Percentiles rank a stretch among this genome's conserved stretches.
Conservation (phyloP, 2,329 filamentous ascomycete genomes). For the Berkeleyomyces rouxiae region DNA sequence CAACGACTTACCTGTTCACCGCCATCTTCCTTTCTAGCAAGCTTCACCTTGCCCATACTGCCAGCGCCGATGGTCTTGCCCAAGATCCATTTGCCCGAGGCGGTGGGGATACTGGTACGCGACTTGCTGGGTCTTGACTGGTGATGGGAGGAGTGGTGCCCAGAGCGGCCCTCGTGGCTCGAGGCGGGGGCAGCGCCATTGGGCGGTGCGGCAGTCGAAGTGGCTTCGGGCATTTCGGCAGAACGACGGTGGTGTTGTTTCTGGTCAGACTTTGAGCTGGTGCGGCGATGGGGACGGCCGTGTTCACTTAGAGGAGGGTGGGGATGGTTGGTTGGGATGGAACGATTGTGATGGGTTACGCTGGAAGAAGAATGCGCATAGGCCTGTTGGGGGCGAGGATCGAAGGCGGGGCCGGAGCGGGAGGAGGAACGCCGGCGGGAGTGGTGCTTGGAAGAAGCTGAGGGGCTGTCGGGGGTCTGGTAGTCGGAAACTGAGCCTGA, state of each 20-base stretch:
- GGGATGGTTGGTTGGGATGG: conserved; percentile 7
- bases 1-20: conserved; percentile 59
- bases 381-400: conserved; percentile 11
- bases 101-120: conserved; percentile 73
- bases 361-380: conserved; percentile 12
- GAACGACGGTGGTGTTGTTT: conserved; percentile 7
- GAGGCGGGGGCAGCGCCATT: not conserved
- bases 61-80: conserved; percentile 95
- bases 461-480: not conserved
- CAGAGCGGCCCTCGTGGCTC: conserved; percentile 5
- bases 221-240: conserved; percentile 10
- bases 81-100: conserved; percentile 82
- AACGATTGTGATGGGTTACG: conserved; percentile 6
- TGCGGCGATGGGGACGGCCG: conserved; percentile 13
- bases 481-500: conserved; percentile 11
- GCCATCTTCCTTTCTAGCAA: conserved; percentile 77
- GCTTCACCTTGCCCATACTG: conserved; percentile 97
- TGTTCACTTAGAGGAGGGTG: conserved; percentile 14
- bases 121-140: conserved; percentile 34
- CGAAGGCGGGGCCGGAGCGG: conserved; percentile 7
- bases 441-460: conserved; percentile 5
- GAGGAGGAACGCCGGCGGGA: conserved; percentile 9
- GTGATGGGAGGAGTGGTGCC: conserved; percentile 9
- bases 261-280: conserved; percentile 10
- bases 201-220: not conserved